Evolutionary conservation across 352 stramenopile species (phyloP).

Genomic region (Phytophthora sansomeana): DNA sequence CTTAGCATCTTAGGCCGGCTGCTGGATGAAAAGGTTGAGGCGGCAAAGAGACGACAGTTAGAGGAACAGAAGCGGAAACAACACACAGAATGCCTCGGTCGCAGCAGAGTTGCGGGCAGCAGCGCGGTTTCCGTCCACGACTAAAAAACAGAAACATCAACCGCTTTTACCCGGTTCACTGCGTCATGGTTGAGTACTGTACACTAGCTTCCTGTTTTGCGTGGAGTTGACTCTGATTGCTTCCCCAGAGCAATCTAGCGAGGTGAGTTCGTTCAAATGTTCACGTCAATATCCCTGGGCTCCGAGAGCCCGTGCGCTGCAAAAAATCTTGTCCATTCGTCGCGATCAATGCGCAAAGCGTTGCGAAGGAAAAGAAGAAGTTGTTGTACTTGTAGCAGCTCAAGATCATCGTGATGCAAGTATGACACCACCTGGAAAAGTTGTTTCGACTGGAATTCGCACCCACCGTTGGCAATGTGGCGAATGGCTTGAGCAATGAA

Average conservation of each 20-base stretch:
- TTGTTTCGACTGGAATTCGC: constrained; percentile 47
- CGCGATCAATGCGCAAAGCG: constrained; percentile 37
- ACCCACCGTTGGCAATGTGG: constrained; percentile 48
- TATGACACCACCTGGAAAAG: constrained; percentile 56
- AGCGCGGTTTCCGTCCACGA: constrained; percentile 18
- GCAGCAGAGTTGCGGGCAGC: constrained; percentile 7
- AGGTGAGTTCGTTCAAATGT: constrained; percentile 24
- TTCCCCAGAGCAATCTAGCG: not conserved
- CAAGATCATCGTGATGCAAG: constrained; percentile 60
- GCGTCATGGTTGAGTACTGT: constrained; percentile 6
- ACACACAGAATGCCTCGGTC: constrained; percentile 12
- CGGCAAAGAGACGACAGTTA: constrained; percentile 34
- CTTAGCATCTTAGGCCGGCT: constrained; percentile 65
- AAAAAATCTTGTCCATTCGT: constrained; percentile 64
- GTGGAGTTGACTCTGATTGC: not conserved
- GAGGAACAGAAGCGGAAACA: constrained; percentile 33
- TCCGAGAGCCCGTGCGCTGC: constrained; percentile 38
- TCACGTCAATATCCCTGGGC: constrained; percentile 29
- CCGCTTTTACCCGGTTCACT: constrained; percentile 17
- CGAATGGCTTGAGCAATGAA: constrained; percentile 68
- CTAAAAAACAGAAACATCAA: constrained; percentile 20
- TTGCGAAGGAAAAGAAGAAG: constrained; percentile 56
- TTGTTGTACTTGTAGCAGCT: constrained; percentile 54
- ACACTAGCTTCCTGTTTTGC: constrained; percentile 1
- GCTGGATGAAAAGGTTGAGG: constrained; percentile 73